Base-by-base conservation (phyloP, 352 stramenopile genomes). In the Phytophthora cryptogea region DNA sequence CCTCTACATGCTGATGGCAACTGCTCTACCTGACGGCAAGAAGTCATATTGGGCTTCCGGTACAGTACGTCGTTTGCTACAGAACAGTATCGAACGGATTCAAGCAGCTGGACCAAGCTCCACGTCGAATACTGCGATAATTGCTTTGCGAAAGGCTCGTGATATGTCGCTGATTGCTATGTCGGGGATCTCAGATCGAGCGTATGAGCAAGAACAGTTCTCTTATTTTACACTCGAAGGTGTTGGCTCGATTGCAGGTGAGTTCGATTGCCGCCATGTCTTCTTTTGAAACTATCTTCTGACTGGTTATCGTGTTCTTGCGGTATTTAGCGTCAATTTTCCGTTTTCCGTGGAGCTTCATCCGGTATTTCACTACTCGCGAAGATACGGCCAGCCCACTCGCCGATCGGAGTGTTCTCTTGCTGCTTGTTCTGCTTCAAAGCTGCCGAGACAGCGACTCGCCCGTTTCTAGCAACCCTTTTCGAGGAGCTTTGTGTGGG, bases 181-280 rank as follows among this genome's bases (percentile, higher is more conserved):
- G 41, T 89, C 78, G 0, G 74, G 76, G 32, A 57, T 62, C 16
- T 80, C 72, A 3, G 52, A 88, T 14, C 54, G 73, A 20, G 63
- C 55, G 0, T 68, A 79, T 6, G 78, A 92, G 8, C 65, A 60
- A 4, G 80, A 89, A 26, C 68, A 81, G 37, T 87, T 89, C 33
- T 90, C 78, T 31, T 90, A 84, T 57, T 65, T 86, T 27, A 90
- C 76, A 13, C 63, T 94, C 0, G 83, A 90, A 59, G 81, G 83
- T 16, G 69, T 91, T 31, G 76, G 79, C 8, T 78, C 64, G 8
- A 60, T 92, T 20, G 82, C 84, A 26, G 72, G 83, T 90, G 68
- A 31, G 76, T 80, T 26, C 13, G 16, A 5, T 30, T 35, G 5
- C 33, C 44, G 42, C 35, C 46, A 23, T 54, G 27, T 13, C 54